A percentile compares a stretch with the other conserved stretches of the same genome.
Conservation (phyloP, 2,329 filamentous ascomycete species). For the Scorias spongiosa region DNA sequence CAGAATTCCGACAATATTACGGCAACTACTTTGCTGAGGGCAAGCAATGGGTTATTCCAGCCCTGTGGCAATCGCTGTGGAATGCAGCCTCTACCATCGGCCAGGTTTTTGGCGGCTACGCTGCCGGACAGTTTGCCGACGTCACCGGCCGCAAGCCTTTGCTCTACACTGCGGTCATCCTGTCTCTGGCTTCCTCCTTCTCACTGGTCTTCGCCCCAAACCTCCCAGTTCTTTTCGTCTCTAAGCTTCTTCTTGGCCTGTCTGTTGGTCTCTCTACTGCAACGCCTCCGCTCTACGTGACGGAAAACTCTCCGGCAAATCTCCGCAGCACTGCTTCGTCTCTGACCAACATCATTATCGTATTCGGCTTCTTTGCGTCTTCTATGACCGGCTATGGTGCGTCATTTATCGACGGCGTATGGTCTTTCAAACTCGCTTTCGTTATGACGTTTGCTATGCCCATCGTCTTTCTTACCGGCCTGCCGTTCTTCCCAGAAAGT, state of each 20-base stretch:
- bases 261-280: slow-evolving; percentile 13
- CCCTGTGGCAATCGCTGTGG: slow-evolving; percentile 25
- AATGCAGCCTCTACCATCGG: slow-evolving; percentile 24
- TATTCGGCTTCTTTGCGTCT: slow-evolving; percentile 10
- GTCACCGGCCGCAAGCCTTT: slow-evolving; percentile 10
- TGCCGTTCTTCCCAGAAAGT: slow-evolving; percentile 57
- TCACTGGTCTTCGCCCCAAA: slow-evolving; percentile 13
- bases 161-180: slow-evolving; percentile 9
- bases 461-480: slow-evolving; percentile 8
- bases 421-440: slow-evolving; percentile 13
- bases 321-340: too few relatives aligned
- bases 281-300: slow-evolving; percentile 13
- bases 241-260: slow-evolving; percentile 12
- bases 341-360: too few relatives aligned
- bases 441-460: slow-evolving; percentile 13
- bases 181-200: slow-evolving; percentile 11
- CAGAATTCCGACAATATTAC: slow-evolving; percentile 21
- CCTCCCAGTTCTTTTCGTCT: slow-evolving; percentile 17
- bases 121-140: slow-evolving; percentile 15
- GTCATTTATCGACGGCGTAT: slow-evolving; percentile 11
- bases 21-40: slow-evolving; percentile 20
- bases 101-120: slow-evolving; percentile 11
- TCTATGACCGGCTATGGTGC: slow-evolving; percentile 13
- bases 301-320: slow-evolving; percentile 1
- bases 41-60: slow-evolving; percentile 18